Evolutionary conservation across 2,329 filamentous ascomycete species (phyloP).

Genomic region (Exophiala sp.): DNA sequence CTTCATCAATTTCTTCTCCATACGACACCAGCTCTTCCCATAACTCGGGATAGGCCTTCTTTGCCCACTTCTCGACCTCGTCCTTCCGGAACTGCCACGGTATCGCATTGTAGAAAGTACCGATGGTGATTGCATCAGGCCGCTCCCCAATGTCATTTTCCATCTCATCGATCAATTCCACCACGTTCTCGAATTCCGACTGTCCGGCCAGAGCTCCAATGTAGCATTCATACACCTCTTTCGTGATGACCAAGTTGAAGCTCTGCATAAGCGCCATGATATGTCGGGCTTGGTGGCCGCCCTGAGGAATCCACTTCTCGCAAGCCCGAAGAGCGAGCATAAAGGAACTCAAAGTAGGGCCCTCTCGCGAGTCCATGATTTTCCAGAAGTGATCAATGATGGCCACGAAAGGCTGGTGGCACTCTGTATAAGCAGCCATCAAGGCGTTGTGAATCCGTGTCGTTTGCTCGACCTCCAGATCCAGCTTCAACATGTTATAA

Average conservation of each 20-base stretch:
- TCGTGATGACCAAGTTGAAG: conserved; percentile 74
- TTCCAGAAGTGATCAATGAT: conserved; percentile 76
- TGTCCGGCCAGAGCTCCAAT: conserved; percentile 69
- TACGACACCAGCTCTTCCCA: conserved; percentile 59
- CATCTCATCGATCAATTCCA: conserved; percentile 60
- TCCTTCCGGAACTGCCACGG: conserved; percentile 60
- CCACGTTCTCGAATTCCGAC: conserved; percentile 62
- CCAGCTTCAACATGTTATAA: conserved; percentile 92
- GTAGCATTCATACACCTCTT: conserved; percentile 68
- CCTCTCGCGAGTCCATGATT: conserved; percentile 76
- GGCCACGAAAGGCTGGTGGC: conserved; percentile 54
- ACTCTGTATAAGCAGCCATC: conserved; percentile 76
- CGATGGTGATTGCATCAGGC: conserved; percentile 65
- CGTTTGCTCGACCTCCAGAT: conserved; percentile 68
- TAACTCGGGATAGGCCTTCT: conserved; percentile 57
- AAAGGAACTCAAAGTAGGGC: conserved; percentile 74
- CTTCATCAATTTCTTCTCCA: conserved; percentile 28
- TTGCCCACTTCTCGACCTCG: conserved; percentile 68
- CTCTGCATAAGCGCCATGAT: conserved; percentile 53
- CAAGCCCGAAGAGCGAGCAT: conserved; percentile 75
- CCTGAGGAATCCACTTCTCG: conserved; percentile 50
- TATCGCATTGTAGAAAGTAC: conserved; percentile 68
- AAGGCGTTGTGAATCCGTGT: conserved; percentile 75
- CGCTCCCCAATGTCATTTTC: conserved; percentile 59
- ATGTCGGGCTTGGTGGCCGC: conserved; percentile 45